A percentile compares a stretch with the other conserved stretches of the same genome.
These are phyloP conservation scores for Fusarium irregulare DNA, from an alignment of 2,329 filamentous ascomycete genomes.

Conservation along the genomic window DNA sequence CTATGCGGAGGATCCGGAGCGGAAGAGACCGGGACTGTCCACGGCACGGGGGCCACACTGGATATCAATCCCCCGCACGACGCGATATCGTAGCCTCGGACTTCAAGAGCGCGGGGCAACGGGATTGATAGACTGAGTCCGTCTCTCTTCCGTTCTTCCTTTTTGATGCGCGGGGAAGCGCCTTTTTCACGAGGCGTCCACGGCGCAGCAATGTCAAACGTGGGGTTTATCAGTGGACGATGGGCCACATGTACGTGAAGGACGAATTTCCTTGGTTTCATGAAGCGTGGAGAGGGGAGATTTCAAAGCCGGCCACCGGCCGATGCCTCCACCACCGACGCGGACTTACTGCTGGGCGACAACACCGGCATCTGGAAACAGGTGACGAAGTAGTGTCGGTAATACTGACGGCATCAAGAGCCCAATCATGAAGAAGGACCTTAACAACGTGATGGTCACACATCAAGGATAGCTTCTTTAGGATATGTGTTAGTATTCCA, in stretches of 20 bases:
- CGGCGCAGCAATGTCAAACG: slow-evolving; percentile 44
- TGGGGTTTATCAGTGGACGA: slow-evolving; percentile 48
- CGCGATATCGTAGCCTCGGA: slow-evolving; percentile 40
- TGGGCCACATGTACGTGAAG: slow-evolving; percentile 32
- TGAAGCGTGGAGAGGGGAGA: slow-evolving; percentile 31
- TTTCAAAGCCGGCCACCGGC: slow-evolving; percentile 28
- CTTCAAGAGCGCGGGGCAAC: slow-evolving; percentile 43
- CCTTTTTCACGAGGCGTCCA: slow-evolving; percentile 37
- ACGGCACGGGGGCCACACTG: slow-evolving; percentile 38
- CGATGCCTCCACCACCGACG: slow-evolving; percentile 32
- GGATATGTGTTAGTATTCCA: slow-evolving; percentile 25
- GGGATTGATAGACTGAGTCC: slow-evolving; percentile 41
- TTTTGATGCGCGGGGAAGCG: slow-evolving; percentile 36
- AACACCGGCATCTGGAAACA: slow-evolving; percentile 26
- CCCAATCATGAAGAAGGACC: slow-evolving; percentile 41
- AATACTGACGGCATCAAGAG: slow-evolving; percentile 37
- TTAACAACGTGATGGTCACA: slow-evolving; percentile 43
- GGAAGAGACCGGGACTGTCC: slow-evolving; percentile 46
- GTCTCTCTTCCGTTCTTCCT: slow-evolving; percentile 30
- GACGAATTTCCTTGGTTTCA: slow-evolving; percentile 35
- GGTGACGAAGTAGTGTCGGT: slow-evolving; percentile 28
- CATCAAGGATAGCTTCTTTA: slow-evolving; percentile 18
- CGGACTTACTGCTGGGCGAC: slow-evolving; percentile 33
- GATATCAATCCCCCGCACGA: slow-evolving; percentile 40
- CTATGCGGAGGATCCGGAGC: slow-evolving; percentile 35